These are phyloP conservation scores for Pittosporum tobira DNA, from an alignment of 129 eudicot species.

Conservation along the genomic window DNA sequence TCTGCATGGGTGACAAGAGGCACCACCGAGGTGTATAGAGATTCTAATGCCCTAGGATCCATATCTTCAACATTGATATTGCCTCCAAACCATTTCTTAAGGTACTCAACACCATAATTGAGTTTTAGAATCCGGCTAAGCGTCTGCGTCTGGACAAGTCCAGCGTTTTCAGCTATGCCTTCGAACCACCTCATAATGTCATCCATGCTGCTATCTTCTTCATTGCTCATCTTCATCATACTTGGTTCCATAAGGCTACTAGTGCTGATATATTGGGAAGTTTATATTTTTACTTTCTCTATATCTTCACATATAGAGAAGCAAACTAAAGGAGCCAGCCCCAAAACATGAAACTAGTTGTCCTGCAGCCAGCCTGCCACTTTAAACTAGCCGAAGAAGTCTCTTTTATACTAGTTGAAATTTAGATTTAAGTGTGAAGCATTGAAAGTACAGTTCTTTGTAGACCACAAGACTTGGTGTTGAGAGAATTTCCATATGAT, in stretches of 20 bases:
- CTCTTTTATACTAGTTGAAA: too few species aligned
- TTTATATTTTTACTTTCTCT: not conserved
- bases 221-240: not conserved
- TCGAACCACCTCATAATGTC: constrained; percentile 54
- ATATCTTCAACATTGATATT: constrained; percentile 30
- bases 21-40: constrained; percentile 42
- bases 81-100: constrained; percentile 58
- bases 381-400: not conserved
- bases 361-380: not conserved
- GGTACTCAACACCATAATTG: constrained; percentile 52
- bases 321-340: not conserved
- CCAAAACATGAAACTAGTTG: constrained; percentile 2
- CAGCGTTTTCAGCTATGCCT: constrained; percentile 46
- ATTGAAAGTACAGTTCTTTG: constrained; percentile 12
- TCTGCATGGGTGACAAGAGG: constrained; percentile 73
- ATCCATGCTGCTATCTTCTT: not conserved
- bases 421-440: not conserved
- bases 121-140: constrained; percentile 41
- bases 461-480: constrained; percentile 23
- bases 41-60: constrained; percentile 36
- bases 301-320: not conserved
- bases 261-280: too few species aligned
- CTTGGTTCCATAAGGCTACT: not conserved
- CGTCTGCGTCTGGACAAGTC: constrained; percentile 42
- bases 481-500: not conserved